Percentiles rank a stretch among this genome's conserved stretches.
These are phyloP conservation scores for Termitomyces sp. DNA, from an alignment of 768 basidiomycete species.

Conservation along the genomic window DNA sequence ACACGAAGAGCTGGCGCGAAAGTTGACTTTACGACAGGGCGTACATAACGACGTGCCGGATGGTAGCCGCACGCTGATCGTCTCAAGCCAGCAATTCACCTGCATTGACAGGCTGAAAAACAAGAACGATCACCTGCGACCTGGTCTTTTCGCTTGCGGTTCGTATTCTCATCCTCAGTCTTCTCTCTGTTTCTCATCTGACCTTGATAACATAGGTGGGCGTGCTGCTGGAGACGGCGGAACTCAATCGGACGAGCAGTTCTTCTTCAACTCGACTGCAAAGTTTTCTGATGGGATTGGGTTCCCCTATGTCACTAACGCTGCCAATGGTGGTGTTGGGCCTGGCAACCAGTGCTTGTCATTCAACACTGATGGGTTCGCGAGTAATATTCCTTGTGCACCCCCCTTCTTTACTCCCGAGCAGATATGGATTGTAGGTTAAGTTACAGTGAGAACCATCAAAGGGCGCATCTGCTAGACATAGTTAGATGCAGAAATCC, in stretches of 20 bases:
- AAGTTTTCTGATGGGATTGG: conserved; percentile 19
- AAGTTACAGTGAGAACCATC: background rate
- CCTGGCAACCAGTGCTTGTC: conserved; percentile 26
- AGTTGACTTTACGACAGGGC: background rate
- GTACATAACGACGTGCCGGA: background rate
- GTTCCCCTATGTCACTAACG: conserved; percentile 21
- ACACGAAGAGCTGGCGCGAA: too few relatives aligned
- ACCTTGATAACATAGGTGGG: conserved; percentile 15
- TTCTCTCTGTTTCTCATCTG: background rate
- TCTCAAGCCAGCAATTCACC: conserved; percentile 28
- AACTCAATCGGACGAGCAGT: conserved; percentile 23
- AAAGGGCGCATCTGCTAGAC: background rate
- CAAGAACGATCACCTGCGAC: conserved; percentile 21
- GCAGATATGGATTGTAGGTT: conserved; percentile 19
- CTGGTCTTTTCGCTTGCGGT: conserved; percentile 27
- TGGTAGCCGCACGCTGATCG: conserved; percentile 20
- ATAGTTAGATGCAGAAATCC: too few relatives aligned
- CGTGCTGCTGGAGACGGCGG: conserved; percentile 25
- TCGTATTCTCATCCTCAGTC: background rate
- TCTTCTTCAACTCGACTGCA: conserved; percentile 23
- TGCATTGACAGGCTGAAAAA: conserved; percentile 24
- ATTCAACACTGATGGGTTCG: conserved; percentile 21
- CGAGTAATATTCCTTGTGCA: conserved; percentile 23
- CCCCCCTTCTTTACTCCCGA: conserved; percentile 25
- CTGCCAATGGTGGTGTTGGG: conserved; percentile 22